phyloP scores from a whole-genome alignment of 1,284 basidiomycete genomes.

The Pyrrhoderma lamaoense region DNA sequence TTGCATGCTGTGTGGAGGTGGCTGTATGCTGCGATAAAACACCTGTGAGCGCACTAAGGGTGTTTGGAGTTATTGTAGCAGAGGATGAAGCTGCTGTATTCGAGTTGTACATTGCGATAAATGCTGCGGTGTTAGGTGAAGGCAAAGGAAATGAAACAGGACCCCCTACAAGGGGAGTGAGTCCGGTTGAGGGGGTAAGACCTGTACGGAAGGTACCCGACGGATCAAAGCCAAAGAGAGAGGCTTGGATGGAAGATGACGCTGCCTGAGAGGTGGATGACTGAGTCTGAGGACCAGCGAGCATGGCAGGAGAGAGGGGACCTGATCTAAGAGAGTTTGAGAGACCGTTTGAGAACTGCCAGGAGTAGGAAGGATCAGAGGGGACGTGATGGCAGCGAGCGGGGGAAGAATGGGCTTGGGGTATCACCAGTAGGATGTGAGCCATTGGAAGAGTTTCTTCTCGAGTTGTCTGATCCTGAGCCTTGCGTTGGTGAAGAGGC shows the following conservation, averaged over 20 bases:
- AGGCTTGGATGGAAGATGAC: constrained; percentile 18
- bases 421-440: constrained; percentile 23
- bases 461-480: constrained; percentile 6
- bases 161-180: constrained; percentile 80
- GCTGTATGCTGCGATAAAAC: constrained; percentile 30
- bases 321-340: constrained; percentile 80
- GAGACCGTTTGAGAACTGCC: constrained; percentile 58
- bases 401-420: constrained; percentile 74
- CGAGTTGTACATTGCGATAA: constrained; percentile 87
- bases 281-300: constrained; percentile 70
- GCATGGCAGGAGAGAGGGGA: constrained; percentile 92
- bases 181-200: constrained; percentile 73
- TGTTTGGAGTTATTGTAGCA: constrained; percentile 86
- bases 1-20: not conserved
- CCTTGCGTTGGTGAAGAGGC: constrained; percentile 16
- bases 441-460: constrained; percentile 9
- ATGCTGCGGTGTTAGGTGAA: constrained; percentile 86
- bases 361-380: constrained; percentile 67
- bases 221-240: constrained; percentile 58
- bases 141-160: constrained; percentile 75
- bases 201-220: constrained; percentile 66
- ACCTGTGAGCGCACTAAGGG: constrained; percentile 74
- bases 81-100: constrained; percentile 44
- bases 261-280: constrained; percentile 28
- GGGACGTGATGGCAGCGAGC: constrained; percentile 78